These are phyloP conservation scores for Aphanomyces stellatus DNA, from an alignment of 352 stramenopile species.

Conservation along the genomic window DNA sequence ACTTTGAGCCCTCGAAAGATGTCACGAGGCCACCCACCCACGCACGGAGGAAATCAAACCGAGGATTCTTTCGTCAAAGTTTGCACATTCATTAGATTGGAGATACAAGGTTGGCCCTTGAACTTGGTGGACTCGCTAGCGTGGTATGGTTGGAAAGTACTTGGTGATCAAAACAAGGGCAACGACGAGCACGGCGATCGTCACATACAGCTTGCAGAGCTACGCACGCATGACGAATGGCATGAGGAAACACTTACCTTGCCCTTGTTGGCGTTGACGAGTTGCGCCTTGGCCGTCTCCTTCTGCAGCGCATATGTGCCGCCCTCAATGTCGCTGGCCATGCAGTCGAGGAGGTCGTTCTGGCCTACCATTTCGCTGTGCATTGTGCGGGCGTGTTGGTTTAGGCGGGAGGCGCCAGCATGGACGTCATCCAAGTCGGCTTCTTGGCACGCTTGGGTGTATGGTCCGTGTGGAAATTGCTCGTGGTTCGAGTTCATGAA, in stretches of 20 bases:
- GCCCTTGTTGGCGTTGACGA: conserved; percentile 64
- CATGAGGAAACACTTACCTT: no score
- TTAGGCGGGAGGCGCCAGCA: conserved; percentile 59
- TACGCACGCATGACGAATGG: neutral
- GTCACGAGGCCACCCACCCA: no score
- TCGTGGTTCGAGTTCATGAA: no score
- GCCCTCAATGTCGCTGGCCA: conserved; percentile 49
- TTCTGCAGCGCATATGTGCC: conserved; percentile 51
- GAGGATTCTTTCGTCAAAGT: no score
- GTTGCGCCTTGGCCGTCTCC: conserved; percentile 42
- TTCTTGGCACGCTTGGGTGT: conserved; percentile 33
- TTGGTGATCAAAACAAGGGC: conserved; percentile 47
- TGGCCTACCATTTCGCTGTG: conserved; percentile 77
- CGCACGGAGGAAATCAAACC: no score
- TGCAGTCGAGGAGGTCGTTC: conserved; percentile 74
- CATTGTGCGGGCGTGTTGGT: conserved; percentile 75
- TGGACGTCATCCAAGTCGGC: conserved; percentile 69
- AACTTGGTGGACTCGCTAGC: no score
- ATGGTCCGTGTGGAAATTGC: no score
- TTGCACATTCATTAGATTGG: no score
- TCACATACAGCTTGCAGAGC: conserved; percentile 44
- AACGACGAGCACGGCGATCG: conserved; percentile 40
- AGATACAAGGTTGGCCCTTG: no score
- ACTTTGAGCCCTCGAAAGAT: no score
- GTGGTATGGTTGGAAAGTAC: no score